Evolutionary conservation across 2,329 filamentous ascomycete species (phyloP).

Genomic region (Cordyceps cicadae): DNA sequence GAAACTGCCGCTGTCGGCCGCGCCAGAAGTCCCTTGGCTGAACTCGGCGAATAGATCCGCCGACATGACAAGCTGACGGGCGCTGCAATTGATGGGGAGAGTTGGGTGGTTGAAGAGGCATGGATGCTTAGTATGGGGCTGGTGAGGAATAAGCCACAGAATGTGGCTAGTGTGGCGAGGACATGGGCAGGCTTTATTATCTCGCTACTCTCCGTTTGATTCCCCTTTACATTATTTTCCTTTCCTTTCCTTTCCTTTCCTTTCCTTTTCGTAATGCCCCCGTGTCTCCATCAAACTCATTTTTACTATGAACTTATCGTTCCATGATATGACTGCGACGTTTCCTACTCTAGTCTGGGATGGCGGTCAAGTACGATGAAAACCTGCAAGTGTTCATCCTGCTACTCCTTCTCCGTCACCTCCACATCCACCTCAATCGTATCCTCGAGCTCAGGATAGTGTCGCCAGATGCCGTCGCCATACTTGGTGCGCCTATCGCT

Average conservation of each 20-base stretch:
- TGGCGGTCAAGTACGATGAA: neutral
- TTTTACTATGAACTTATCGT: too few relatives aligned
- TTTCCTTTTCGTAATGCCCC: too few relatives aligned
- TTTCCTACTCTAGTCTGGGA: too few relatives aligned
- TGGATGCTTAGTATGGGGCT: neutral
- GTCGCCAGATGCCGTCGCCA: conserved; percentile 56
- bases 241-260: too few relatives aligned
- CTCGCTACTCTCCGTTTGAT: too few relatives aligned
- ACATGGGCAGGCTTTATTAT: too few relatives aligned
- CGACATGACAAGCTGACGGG: conserved; percentile 4
- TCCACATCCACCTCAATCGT: conserved; percentile 6
- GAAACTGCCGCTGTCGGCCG: too few relatives aligned
- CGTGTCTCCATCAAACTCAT: too few relatives aligned
- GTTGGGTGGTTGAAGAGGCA: neutral
- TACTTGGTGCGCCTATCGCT: conserved; percentile 58
- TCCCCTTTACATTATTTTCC: too few relatives aligned
- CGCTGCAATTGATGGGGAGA: neutral
- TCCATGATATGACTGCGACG: too few relatives aligned
- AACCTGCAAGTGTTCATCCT: neutral
- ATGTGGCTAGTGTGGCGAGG: neutral
- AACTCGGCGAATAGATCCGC: conserved; percentile 13
- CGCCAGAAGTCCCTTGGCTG: neutral
- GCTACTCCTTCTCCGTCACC: neutral
- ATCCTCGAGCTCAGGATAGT: conserved; percentile 65
- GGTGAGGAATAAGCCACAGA: neutral